phyloP scores from a whole-genome alignment of 768 basidiomycete species.

The Russula griseocarnosa region DNA sequence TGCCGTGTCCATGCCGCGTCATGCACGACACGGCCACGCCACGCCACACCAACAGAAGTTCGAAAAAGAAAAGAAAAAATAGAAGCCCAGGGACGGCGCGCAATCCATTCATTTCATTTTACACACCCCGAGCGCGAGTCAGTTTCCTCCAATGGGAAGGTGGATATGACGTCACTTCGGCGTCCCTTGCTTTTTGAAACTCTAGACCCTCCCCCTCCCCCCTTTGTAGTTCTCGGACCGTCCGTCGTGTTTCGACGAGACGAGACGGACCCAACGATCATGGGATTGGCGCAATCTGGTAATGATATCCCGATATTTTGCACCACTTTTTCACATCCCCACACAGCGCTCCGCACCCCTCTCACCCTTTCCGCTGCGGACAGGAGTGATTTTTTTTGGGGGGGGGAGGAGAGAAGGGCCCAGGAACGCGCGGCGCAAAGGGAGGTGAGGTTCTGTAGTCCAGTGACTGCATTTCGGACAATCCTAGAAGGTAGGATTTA shows the following conservation, averaged over 20 bases:
- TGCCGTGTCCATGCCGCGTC: neutral
- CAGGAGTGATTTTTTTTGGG: too few species aligned
- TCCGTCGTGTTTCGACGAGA: neutral
- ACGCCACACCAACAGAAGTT: conserved; percentile 21
- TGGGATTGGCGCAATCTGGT: too few species aligned
- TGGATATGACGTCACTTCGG: neutral
- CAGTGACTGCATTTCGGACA: too few species aligned
- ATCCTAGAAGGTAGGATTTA: too few species aligned
- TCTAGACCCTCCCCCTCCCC: neutral
- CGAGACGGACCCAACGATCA: neutral
- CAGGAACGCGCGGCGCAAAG: too few species aligned
- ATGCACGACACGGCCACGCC: neutral
- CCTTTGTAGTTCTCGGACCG: neutral
- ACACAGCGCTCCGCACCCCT: too few species aligned
- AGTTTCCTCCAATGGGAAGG: neutral
- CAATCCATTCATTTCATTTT: neutral
- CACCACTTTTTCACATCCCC: too few species aligned
- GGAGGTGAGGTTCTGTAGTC: too few species aligned
- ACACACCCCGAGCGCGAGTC: neutral
- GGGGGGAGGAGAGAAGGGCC: too few species aligned
- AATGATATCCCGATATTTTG: too few species aligned
- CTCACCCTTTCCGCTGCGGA: too few species aligned
- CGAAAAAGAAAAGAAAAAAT: conserved; percentile 1
- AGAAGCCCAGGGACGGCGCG: neutral
- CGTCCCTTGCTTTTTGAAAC: neutral